Evolutionary conservation across 176 grass and related monocot species (phyloP).

Genomic region (Oryza australiensis): DNA sequence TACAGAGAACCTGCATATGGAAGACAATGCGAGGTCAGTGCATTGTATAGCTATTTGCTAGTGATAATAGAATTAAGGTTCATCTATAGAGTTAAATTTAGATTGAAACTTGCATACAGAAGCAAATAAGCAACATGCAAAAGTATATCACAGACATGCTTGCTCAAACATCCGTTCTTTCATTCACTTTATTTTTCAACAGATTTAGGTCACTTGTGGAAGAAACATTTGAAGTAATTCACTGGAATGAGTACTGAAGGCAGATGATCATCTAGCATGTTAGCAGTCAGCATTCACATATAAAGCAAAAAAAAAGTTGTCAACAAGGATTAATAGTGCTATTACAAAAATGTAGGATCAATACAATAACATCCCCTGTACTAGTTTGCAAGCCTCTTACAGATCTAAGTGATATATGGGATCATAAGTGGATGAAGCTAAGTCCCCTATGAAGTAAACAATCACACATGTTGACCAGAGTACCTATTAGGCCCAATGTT

Average conservation of each 20-base stretch:
- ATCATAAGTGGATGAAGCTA: background rate
- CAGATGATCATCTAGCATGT: conserved; percentile 11
- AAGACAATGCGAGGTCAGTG: conserved; percentile 31
- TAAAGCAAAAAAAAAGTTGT: background rate
- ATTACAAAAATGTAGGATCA: background rate
- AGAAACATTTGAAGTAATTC: background rate
- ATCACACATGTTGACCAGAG: background rate
- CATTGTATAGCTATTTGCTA: conserved; percentile 8
- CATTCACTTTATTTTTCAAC: conserved; percentile 17
- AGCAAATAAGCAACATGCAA: conserved; percentile 18
- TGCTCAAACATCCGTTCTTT: conserved; percentile 2
- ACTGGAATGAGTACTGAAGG: background rate
- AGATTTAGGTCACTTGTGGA: background rate
- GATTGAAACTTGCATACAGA: background rate
- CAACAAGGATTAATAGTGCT: background rate
- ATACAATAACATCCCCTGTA: background rate
- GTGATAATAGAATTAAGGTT: background rate
- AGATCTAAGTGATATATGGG: background rate
- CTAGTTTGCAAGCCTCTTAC: background rate
- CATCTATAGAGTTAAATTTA: background rate
- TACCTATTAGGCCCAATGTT: background rate
- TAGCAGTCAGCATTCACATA: conserved; percentile 12
- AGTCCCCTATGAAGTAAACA: background rate
- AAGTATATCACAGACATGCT: background rate
- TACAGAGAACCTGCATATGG: conserved; percentile 70